Conservation (phyloP, 805 yeast species). For the Nakazawaea pomicola region DNA sequence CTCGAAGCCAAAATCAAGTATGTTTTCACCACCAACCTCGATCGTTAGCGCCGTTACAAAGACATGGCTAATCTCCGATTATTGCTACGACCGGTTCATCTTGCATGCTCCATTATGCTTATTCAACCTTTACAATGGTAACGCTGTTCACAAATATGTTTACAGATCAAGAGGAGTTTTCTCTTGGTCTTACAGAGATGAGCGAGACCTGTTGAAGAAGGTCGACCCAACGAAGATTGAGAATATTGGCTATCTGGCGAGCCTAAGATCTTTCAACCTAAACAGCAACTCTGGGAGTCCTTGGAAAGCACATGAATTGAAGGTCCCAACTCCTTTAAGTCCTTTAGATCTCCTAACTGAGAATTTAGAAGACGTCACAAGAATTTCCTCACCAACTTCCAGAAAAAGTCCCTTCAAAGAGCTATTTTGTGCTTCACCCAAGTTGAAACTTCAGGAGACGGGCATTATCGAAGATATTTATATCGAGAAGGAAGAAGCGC, state of each 20-base stretch:
- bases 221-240: background rate
- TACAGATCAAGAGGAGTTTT: constrained; percentile 7
- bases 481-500: background rate
- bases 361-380: background rate
- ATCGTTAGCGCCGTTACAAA: constrained; percentile 5
- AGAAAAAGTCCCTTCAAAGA: background rate
- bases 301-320: no score
- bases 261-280: constrained; percentile 2
- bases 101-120: constrained; percentile 31
- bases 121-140: background rate
- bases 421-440: background rate
- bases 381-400: background rate
- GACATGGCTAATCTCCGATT: constrained; percentile 30
- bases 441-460: background rate
- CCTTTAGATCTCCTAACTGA: background rate
- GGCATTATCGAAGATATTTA: background rate
- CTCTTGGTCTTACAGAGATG: background rate
- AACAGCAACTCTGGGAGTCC: constrained; percentile 1
- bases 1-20: background rate
- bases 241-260: background rate
- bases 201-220: background rate
- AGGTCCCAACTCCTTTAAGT: background rate
- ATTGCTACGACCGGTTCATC: constrained; percentile 33
- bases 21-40: constrained; percentile 3
- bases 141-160: constrained; percentile 2